These are phyloP conservation scores for Yarrowia sp. DNA, from an alignment of 805 yeast species.

Conservation along the genomic window DNA sequence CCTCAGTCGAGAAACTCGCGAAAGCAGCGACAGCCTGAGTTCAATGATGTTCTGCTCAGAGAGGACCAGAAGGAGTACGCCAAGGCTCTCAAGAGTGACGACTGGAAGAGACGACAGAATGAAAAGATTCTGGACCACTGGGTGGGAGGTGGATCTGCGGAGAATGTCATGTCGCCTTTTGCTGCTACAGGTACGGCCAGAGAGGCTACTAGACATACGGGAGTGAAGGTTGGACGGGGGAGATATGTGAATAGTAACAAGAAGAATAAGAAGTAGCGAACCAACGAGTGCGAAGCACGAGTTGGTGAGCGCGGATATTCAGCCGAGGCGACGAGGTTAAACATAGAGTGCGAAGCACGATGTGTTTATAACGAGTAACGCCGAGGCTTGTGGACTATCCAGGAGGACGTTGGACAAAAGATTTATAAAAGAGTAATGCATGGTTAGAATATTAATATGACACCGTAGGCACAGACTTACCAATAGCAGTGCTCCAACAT, in stretches of 20 bases:
- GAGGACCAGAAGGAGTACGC: constrained; percentile 95
- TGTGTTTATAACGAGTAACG: too few species aligned
- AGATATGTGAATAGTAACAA: constrained; percentile 71
- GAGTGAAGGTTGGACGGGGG: constrained; percentile 83
- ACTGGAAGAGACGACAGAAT: constrained; percentile 80
- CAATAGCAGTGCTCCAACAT: too few species aligned
- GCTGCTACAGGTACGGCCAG: constrained; percentile 58
- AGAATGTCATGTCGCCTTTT: constrained; percentile 83
- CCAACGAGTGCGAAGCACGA: neutral
- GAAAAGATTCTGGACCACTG: constrained; percentile 83
- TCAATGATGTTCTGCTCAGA: constrained; percentile 69
- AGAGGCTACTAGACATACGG: constrained; percentile 47
- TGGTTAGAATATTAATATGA: too few species aligned
- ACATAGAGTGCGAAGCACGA: too few species aligned
- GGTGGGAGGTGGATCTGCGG: constrained; percentile 90
- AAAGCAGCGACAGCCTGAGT: constrained; percentile 36
- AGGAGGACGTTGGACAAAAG: too few species aligned
- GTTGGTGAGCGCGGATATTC: neutral
- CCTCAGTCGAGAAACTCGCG: constrained; percentile 82
- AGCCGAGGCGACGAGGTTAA: too few species aligned
- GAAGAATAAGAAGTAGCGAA: constrained; percentile 1
- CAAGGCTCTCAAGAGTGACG: constrained; percentile 81
- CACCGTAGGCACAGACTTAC: too few species aligned
- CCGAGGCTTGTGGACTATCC: too few species aligned
- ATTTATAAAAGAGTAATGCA: too few species aligned